Evolutionary conservation across 2,329 filamentous ascomycete genomes (phyloP), one percentile per base, ranked within the genome.

Genomic region (Epichloe baconii): DNA sequence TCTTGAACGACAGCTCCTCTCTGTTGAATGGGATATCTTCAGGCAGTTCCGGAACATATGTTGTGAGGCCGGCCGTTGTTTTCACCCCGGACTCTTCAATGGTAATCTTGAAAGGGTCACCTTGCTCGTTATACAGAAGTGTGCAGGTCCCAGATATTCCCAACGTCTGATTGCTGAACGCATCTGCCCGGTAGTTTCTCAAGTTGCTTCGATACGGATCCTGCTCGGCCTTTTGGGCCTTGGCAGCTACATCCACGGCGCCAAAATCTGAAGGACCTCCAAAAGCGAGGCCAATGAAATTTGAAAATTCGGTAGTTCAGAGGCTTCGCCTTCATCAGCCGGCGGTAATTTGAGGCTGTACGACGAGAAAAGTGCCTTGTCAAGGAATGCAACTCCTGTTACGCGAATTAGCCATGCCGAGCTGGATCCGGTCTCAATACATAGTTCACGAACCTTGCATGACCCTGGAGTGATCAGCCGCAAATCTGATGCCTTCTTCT

Each of bases 241-340:
- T 77, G 41, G 71, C 73, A 5, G 79, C 72, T 14, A 81, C 75
- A 57, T 87, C 85, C 44, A 90, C 79, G n/a, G 90, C 82, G 47
- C 88, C 88, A 62, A 98, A 47, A 98, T 97, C 62, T 96, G 91
- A 7, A 98, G 76, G 0, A 91, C 95, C 69, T 97, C 93, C 49
- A 98, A 79, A 3, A 98, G 78, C 17, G 91, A 87, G 4, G 84
- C 77, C 8, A 98, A 78, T 2, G 89, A 93, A 56, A 97, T 84
- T 63, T 94, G 85, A 64, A 98, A 98, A 48, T 78, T 79, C 7
- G 87, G 83, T 34, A 79, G 75, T 4, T 72, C 66, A 1, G 64
- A 52, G 0, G 66, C 61, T 17, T 68, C 68, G 4, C 69, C 69
- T 19, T 71, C 68, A 14, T 68, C 64, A 1, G 56, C 52, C 7